A percentile compares a stretch with the other conserved stretches of the same genome.
These are phyloP conservation scores for Solanum bulbocastanum DNA, from an alignment of 257 asterid genomes.

Conservation along the genomic window DNA sequence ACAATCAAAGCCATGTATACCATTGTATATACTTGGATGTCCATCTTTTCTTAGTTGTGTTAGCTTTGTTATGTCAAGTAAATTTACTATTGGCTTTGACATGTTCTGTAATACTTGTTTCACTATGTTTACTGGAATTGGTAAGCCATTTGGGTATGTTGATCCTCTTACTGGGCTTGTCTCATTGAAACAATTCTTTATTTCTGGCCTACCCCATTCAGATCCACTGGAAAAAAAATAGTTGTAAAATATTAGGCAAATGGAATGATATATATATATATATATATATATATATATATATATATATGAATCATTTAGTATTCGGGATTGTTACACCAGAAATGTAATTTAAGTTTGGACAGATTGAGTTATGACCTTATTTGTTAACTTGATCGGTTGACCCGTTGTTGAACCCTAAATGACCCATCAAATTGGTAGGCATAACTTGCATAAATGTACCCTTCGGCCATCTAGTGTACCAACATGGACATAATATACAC, in stretches of 20 bases:
- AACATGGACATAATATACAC: not conserved
- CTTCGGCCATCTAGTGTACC: not conserved
- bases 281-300: no score
- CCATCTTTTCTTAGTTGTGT: constrained; percentile 58
- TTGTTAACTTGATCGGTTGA: not conserved
- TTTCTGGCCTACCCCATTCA: constrained; percentile 37
- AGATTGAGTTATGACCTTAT: not conserved
- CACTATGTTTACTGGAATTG: constrained; percentile 27
- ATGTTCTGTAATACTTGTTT: constrained; percentile 15
- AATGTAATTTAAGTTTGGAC: not conserved
- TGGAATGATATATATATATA: not conserved
- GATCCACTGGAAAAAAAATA: constrained; percentile 23
- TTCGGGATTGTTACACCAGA: not conserved
- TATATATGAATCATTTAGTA: not conserved
- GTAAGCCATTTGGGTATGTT: constrained; percentile 33
- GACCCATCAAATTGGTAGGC: not conserved
- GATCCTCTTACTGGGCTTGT: constrained; percentile 36
- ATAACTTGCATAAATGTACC: not conserved
- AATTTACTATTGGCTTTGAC: constrained; percentile 9
- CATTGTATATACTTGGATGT: constrained; percentile 36
- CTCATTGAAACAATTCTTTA: constrained; percentile 28
- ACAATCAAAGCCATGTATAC: constrained; percentile 34
- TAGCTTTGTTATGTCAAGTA: constrained; percentile 43
- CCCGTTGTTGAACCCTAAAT: not conserved
- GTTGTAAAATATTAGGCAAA: not conserved